A percentile compares a stretch with the other conserved stretches of the same genome.
These are phyloP conservation scores for Syncephalastrum monosporum DNA, from an alignment of 371 early-diverging fungal species.

Conservation along the genomic window DNA sequence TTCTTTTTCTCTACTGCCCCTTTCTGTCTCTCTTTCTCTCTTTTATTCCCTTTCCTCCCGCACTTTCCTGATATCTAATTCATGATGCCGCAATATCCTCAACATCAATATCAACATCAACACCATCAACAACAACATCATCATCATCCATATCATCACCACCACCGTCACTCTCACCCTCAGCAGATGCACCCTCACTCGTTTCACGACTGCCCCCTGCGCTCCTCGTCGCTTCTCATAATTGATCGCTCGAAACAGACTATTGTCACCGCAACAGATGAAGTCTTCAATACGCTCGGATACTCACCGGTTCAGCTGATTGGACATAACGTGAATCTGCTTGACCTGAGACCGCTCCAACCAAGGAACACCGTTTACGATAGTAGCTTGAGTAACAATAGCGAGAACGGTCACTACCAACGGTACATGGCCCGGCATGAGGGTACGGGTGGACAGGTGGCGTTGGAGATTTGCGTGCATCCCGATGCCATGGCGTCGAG, in stretches of 20 bases:
- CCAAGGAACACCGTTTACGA: neutral
- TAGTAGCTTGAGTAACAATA: neutral
- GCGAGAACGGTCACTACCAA: no score
- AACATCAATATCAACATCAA: neutral
- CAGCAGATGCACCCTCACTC: slow-evolving; percentile 8
- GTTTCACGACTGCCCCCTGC: slow-evolving; percentile 24
- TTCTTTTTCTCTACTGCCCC: no score
- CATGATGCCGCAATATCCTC: neutral
- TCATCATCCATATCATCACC: slow-evolving; percentile 1
- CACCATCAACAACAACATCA: neutral
- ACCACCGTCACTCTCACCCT: neutral
- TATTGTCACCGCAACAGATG: slow-evolving; percentile 42
- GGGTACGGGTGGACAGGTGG: slow-evolving; percentile 13
- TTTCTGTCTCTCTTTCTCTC: no score
- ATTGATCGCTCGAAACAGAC: slow-evolving; percentile 25
- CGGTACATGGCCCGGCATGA: slow-evolving; percentile 13
- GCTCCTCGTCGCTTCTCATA: slow-evolving; percentile 30
- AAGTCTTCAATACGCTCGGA: slow-evolving; percentile 32
- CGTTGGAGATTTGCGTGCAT: slow-evolving; percentile 33
- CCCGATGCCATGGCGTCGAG: slow-evolving; percentile 27
- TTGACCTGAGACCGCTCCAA: slow-evolving; percentile 6
- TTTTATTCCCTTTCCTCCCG: no score
- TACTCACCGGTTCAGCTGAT: slow-evolving; percentile 25
- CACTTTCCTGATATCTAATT: no score
- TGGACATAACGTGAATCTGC: slow-evolving; percentile 20